A percentile compares a stretch with the other conserved stretches of the same genome.
phyloP scores from a whole-genome alignment of 148 eudicot species.

The Fallopia convolvulus region DNA sequence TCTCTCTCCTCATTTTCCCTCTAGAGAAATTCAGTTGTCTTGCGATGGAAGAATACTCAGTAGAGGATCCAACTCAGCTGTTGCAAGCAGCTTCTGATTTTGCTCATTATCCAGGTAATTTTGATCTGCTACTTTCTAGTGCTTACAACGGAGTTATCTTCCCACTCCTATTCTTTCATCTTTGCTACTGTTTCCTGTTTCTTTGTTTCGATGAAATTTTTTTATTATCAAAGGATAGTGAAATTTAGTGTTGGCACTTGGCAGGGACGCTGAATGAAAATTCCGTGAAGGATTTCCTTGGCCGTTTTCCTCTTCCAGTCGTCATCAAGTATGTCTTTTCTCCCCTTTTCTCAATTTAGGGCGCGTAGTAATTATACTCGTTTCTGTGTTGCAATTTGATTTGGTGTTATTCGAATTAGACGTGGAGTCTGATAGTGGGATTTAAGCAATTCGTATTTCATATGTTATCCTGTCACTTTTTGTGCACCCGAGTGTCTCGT shows the following conservation, averaged over 20 bases:
- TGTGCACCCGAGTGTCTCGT: neutral
- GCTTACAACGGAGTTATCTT: neutral
- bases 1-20: neutral
- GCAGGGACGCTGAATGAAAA: conserved; percentile 51
- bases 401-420: neutral
- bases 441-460: neutral
- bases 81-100: conserved; percentile 55
- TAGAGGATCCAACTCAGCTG: conserved; percentile 24
- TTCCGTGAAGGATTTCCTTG: conserved; percentile 54
- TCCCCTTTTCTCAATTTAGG: neutral
- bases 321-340: conserved; percentile 44
- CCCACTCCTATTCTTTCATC: neutral
- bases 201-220: neutral
- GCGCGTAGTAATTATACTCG: neutral
- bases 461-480: neutral
- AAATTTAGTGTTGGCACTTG: conserved; percentile 20
- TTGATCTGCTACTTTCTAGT: neutral
- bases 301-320: conserved; percentile 69
- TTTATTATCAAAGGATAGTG: neutral
- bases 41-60: conserved; percentile 31
- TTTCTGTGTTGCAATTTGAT: neutral
- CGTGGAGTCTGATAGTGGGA: neutral
- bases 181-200: neutral
- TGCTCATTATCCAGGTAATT: conserved; percentile 35
- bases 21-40: neutral